Evolutionary conservation across 2,329 filamentous ascomycete species (phyloP).

Genomic region (Xylaria sp.): DNA sequence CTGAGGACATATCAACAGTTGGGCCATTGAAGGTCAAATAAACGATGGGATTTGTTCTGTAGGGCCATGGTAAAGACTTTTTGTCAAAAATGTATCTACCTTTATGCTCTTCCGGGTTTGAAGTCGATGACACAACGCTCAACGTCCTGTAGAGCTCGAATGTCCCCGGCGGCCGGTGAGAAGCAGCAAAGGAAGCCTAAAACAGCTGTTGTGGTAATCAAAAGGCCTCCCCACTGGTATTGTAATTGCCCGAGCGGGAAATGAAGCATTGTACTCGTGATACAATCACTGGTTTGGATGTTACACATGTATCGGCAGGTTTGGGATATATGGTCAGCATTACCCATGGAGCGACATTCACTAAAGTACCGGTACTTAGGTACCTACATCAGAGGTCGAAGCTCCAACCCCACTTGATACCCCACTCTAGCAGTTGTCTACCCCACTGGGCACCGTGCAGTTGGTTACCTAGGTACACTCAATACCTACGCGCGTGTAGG

Average conservation of each 20-base stretch:
- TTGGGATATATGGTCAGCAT: background rate
- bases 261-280: slow-evolving; percentile 15
- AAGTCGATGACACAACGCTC: background rate
- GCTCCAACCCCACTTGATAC: background rate
- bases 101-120: background rate
- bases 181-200: background rate
- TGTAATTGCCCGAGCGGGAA: slow-evolving; percentile 31
- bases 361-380: background rate
- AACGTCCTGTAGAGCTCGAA: background rate
- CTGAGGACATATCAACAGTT: slow-evolving; percentile 7
- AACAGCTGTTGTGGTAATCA: background rate
- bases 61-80: background rate
- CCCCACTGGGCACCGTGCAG: no score
- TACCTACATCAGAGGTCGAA: background rate
- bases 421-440: background rate
- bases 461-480: no score
- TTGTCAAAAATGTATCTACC: background rate
- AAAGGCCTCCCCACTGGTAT: slow-evolving; percentile 4
- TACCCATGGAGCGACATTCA: no score
- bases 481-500: background rate
- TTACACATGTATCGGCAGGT: background rate
- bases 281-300: background rate
- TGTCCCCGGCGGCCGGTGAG: background rate
- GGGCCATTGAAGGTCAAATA: slow-evolving; percentile 2
- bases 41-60: background rate